A percentile compares a stretch with the other conserved stretches of the same genome.
Evolutionary conservation across 331 rosid species (phyloP).

Genomic region (Quercus tomentella): DNA sequence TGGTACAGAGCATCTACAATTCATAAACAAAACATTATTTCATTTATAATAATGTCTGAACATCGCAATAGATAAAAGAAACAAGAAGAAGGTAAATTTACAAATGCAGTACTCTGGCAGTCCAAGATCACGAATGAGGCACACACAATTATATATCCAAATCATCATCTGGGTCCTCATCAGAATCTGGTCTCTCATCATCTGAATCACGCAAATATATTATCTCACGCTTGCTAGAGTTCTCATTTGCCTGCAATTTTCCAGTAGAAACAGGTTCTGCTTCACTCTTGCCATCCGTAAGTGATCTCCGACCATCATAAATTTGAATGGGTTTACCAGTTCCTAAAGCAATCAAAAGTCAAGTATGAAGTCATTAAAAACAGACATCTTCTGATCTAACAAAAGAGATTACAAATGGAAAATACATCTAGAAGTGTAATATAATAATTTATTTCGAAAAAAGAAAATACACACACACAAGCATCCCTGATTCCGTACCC

Average conservation of each 20-base stretch:
- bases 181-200: conserved; percentile 97
- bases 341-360: conserved; percentile 39
- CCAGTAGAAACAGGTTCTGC: conserved; percentile 25
- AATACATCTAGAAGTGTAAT: background rate
- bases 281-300: conserved; percentile 36
- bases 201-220: conserved; percentile 88
- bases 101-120: background rate
- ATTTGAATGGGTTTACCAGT: conserved; percentile 72
- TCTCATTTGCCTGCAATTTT: conserved; percentile 29
- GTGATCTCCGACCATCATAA: conserved; percentile 82
- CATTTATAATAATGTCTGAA: background rate
- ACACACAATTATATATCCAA: conserved; percentile 57
- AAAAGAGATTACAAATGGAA: background rate
- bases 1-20: background rate
- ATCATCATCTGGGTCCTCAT: conserved; percentile 98
- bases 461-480: background rate
- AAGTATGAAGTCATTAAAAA: background rate
- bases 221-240: conserved; percentile 76
- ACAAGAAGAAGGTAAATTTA: background rate
- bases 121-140: background rate
- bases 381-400: background rate
- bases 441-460: background rate
- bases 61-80: background rate
- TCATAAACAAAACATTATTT: background rate
- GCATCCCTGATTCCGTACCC: conserved; percentile 41